phyloP scores from a whole-genome alignment of 176 grass and related monocot species.

The Ensete ventricosum region DNA sequence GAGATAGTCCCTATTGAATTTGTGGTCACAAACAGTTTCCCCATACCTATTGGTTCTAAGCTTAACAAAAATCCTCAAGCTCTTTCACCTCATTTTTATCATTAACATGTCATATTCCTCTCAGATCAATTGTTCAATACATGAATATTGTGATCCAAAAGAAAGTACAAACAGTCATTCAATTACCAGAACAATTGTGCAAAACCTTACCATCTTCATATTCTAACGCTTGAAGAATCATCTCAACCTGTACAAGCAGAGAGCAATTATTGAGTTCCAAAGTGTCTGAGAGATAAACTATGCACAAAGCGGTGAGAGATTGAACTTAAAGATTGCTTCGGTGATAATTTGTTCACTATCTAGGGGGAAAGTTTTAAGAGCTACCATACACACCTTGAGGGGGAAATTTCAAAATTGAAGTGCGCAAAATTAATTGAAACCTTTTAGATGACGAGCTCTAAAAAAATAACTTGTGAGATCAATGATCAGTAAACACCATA shows the following conservation, averaged over 20 bases:
- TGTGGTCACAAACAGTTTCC: background rate
- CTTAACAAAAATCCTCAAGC: background rate
- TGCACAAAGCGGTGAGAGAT: background rate
- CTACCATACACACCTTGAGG: background rate
- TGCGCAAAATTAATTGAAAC: background rate
- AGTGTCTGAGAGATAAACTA: background rate
- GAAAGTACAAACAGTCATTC: background rate
- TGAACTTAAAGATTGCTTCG: background rate
- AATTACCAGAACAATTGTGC: background rate
- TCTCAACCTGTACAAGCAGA: slow-evolving; percentile 68
- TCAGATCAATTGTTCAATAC: no score
- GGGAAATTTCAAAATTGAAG: background rate
- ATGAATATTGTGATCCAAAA: no score
- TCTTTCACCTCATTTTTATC: background rate
- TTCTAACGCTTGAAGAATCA: slow-evolving; percentile 99
- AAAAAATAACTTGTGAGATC: background rate
- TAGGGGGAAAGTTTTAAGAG: no score
- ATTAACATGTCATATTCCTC: background rate
- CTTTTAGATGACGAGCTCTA: background rate
- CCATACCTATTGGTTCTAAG: background rate
- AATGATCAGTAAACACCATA: no score
- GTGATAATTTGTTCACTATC: no score
- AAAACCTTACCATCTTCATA: slow-evolving; percentile 72
- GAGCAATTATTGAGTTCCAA: slow-evolving; percentile 8
- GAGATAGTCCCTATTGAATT: background rate